Conservation (phyloP, 306 rosid species). For the Cyclanthera cordifolia region DNA sequence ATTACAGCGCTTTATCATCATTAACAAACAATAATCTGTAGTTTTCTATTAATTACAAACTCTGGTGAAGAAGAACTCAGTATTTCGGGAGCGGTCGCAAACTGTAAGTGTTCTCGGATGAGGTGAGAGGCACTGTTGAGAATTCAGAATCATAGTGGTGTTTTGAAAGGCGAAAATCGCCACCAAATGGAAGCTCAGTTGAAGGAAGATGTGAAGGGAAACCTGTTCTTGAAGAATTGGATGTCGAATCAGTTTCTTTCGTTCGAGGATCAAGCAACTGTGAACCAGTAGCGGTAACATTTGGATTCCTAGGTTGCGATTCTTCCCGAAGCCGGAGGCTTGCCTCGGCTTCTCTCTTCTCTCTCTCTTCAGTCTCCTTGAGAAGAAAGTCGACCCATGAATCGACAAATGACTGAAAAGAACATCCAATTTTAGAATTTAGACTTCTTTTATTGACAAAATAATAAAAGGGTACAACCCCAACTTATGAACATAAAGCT, state of each 20-base stretch:
- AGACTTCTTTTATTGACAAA: not conserved
- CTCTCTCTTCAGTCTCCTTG: constrained; percentile 80
- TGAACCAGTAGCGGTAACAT: constrained; percentile 10
- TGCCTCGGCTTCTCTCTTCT: constrained; percentile 46
- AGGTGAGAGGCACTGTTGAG: constrained; percentile 80
- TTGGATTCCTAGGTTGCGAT: constrained; percentile 22
- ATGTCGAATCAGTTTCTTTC: constrained; percentile 19
- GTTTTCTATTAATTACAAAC: constrained; percentile 41
- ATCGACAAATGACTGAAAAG: constrained; percentile 90
- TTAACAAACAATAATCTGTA: constrained; percentile 33
- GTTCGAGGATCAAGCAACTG: constrained; percentile 25
- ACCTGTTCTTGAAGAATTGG: constrained; percentile 22
- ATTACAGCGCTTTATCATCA: constrained; percentile 32
- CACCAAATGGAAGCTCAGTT: constrained; percentile 21
- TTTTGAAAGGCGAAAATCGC: constrained; percentile 39
- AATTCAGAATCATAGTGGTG: constrained; percentile 61
- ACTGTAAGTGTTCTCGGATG: constrained; percentile 42
- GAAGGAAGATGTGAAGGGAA: constrained; percentile 29
- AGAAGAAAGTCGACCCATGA: constrained; percentile 97
- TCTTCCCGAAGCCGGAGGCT: constrained; percentile 29
- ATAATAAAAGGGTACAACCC: no score
- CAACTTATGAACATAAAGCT: no score
- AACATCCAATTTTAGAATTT: constrained; percentile 7
- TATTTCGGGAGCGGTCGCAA: constrained; percentile 42
- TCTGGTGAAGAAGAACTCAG: constrained; percentile 22